Percentiles rank a stretch among this genome's conserved stretches.
phyloP scores from a whole-genome alignment of 1,284 basidiomycete species.

The Malassezia slooffiae region DNA sequence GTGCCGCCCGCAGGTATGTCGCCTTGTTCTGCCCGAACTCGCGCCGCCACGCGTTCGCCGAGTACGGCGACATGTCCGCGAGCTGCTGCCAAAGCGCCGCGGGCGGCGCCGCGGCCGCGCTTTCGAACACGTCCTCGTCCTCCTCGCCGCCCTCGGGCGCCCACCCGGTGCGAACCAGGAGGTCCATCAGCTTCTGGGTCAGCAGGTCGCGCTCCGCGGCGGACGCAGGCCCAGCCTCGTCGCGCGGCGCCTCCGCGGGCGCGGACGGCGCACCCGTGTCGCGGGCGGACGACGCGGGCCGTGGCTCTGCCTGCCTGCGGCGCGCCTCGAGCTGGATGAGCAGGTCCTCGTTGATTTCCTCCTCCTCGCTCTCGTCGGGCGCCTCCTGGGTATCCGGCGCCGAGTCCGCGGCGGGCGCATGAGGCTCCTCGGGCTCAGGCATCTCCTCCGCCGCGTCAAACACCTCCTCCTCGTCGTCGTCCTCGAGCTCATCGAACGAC shows the following conservation, averaged over 20 bases:
- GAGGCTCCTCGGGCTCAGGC: too few species aligned
- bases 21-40: background rate
- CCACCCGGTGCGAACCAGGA: too few species aligned
- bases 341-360: slow-evolving; percentile 9
- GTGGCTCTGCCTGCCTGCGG: background rate
- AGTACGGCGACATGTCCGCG: too few species aligned
- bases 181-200: background rate
- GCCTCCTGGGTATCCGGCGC: too few species aligned
- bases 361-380: slow-evolving; percentile 12
- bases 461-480: background rate
- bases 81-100: background rate
- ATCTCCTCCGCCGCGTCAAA: background rate
- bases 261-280: background rate
- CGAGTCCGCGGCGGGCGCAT: too few species aligned
- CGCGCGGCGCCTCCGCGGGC: background rate
- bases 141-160: too few species aligned
- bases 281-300: background rate
- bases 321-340: slow-evolving; percentile 6
- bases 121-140: background rate
- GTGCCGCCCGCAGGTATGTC: slow-evolving; percentile 3
- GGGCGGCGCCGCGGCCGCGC: background rate
- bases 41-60: slow-evolving; percentile 4
- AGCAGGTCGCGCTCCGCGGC: too few species aligned
- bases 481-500: background rate
- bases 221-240: background rate